Evolutionary conservation across 352 stramenopile species (phyloP).

Genomic region (Globisporangium iwayamae): DNA sequence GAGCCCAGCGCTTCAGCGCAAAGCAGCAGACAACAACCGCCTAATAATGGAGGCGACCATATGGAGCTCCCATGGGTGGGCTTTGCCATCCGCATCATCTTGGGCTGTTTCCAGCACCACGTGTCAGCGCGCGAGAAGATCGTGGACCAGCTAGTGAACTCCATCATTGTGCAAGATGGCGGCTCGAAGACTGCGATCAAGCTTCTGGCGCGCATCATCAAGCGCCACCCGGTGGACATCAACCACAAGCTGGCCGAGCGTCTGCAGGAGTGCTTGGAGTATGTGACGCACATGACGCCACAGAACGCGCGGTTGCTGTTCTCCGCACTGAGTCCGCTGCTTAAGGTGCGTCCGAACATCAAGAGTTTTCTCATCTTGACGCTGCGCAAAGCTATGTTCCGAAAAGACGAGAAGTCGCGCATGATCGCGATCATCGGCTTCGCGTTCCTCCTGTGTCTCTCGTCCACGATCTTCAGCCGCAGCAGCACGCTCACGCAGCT

Average conservation of each 20-base stretch:
- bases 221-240: slow-evolving; percentile 40
- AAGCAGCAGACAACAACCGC: not conserved
- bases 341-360: slow-evolving; percentile 33
- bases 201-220: slow-evolving; percentile 33
- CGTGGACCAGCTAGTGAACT: slow-evolving; percentile 41
- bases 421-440: slow-evolving; percentile 53
- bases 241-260: slow-evolving; percentile 23
- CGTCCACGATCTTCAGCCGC: slow-evolving; percentile 34
- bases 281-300: slow-evolving; percentile 36
- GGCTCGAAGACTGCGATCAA: slow-evolving; percentile 27
- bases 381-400: slow-evolving; percentile 62
- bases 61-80: slow-evolving; percentile 23
- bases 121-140: slow-evolving; percentile 25
- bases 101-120: slow-evolving; percentile 46
- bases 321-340: slow-evolving; percentile 30
- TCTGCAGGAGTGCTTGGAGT: slow-evolving; percentile 53
- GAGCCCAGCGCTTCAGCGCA: slow-evolving; percentile 8
- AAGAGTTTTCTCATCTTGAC: slow-evolving; percentile 51
- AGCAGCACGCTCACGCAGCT: slow-evolving; percentile 40
- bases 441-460: slow-evolving; percentile 35
- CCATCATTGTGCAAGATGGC: slow-evolving; percentile 35
- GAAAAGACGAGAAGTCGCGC: slow-evolving; percentile 43
- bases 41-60: not conserved
- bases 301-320: slow-evolving; percentile 29
- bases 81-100: slow-evolving; percentile 42